Percentiles rank a stretch among this genome's conserved stretches.
Evolutionary conservation across 768 basidiomycete genomes (phyloP).

Genomic region (Russula sp.): DNA sequence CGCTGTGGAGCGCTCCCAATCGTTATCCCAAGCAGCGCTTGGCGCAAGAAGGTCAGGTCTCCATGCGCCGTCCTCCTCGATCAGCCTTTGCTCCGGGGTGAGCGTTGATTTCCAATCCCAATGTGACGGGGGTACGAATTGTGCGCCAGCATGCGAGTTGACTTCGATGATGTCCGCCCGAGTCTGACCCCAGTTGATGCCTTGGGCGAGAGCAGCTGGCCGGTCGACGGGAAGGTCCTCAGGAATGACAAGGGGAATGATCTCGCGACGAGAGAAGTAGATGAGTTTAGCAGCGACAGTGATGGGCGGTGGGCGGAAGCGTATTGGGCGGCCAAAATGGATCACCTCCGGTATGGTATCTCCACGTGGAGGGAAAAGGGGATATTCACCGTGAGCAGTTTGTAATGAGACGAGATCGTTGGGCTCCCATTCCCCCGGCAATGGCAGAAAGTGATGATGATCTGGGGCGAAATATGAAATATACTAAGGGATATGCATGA

Average conservation of each 20-base stretch:
- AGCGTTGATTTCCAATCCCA: constrained; percentile 29
- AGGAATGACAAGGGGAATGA: constrained; percentile 36
- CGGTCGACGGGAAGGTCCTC: constrained; percentile 37
- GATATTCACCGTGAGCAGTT: constrained; percentile 43
- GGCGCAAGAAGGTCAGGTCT: constrained; percentile 27
- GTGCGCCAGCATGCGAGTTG: constrained; percentile 40
- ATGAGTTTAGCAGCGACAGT: constrained; percentile 56
- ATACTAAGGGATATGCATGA: constrained; percentile 41
- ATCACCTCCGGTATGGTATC: constrained; percentile 20
- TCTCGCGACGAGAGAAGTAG: constrained; percentile 55
- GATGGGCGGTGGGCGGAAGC: constrained; percentile 39
- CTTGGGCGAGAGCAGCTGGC: constrained; percentile 29
- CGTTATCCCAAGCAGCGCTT: constrained; percentile 49
- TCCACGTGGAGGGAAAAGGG: constrained; percentile 35
- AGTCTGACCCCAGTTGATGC: constrained; percentile 37
- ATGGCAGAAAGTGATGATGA: constrained; percentile 52
- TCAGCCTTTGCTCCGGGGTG: constrained; percentile 24
- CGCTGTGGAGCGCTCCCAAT: constrained; percentile 49
- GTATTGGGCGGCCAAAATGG: constrained; percentile 26
- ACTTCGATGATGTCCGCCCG: constrained; percentile 56
- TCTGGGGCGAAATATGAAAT: constrained; percentile 55
- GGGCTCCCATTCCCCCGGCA: constrained; percentile 27
- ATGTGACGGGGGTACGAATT: constrained; percentile 27
- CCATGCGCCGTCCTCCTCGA: constrained; percentile 28
- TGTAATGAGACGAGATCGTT: constrained; percentile 29